Evolutionary conservation across 2,329 filamentous ascomycete genomes (phyloP).

Genomic region (Xylariaceae sp.): DNA sequence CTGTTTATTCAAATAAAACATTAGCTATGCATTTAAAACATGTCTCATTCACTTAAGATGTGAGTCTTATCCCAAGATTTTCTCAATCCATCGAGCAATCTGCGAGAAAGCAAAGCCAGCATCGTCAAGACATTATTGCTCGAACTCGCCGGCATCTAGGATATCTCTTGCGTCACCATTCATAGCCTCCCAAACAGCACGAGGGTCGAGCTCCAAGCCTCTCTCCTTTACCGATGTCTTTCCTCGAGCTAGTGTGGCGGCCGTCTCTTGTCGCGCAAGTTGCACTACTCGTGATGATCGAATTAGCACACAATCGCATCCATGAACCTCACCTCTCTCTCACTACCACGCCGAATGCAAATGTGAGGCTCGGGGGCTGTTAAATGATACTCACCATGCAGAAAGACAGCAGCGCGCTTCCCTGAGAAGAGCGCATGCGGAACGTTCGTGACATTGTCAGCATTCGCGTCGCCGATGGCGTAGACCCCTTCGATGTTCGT

Average conservation of each 20-base stretch:
- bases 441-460: constrained; percentile 56
- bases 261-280: constrained; percentile 40
- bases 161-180: constrained; percentile 42
- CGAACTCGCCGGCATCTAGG: constrained; percentile 44
- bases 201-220: constrained; percentile 35
- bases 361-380: neutral
- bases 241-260: constrained; percentile 33
- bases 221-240: constrained; percentile 32
- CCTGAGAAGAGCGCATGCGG: constrained; percentile 58
- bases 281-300: constrained; percentile 32
- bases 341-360: neutral
- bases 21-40: too few relatives aligned
- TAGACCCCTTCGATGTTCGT: constrained; percentile 54
- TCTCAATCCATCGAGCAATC: neutral
- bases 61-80: neutral
- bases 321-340: neutral
- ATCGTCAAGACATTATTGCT: constrained; percentile 20
- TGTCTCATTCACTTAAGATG: too few relatives aligned
- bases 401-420: constrained; percentile 53
- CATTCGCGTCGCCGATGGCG: constrained; percentile 57
- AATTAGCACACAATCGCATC: neutral
- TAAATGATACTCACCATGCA: constrained; percentile 47
- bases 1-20: too few relatives aligned
- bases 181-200: constrained; percentile 44
- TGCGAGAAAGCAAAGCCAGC: neutral